Base-by-base conservation (phyloP, 169 alveolate genomes). In the Plasmodium falciparum region DNA sequence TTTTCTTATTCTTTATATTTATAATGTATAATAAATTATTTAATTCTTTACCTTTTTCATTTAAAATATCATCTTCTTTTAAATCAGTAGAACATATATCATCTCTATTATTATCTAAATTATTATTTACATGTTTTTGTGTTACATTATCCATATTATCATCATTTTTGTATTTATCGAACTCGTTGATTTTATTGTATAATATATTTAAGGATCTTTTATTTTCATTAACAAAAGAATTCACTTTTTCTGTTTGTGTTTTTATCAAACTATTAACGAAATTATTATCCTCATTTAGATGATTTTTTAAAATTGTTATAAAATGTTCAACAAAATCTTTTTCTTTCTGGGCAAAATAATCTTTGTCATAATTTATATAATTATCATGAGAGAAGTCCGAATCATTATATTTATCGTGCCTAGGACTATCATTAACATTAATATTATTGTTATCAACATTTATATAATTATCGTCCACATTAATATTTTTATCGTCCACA, bases 1-100 rank as follows among this genome's bases (percentile, higher is more conserved):
- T 83, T 17, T 83, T 70, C 33, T 56, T 17, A 39, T 83, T 83
- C 71, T 70, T 67, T 11, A 45, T 70, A 43, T 70, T 69, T 54
- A 83, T 67, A 15, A 70, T 11, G 33, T 56, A 62, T 59, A 83
- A 20, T 1, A 83, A 54, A 6, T 67, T 83, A 63, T 49, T 52
- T 11, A 83, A 20, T 24, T 78, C 71, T 22, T 61, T 45, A 50
- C 50, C 90, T n/a, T 67, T 15, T 22, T 58, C 65, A 12, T 80
- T 73, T 24, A 52, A 12, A 45, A 2, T 22, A 5, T 17, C 17
- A n/a, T 24, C 70, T 13, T 12, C 47, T 1, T 76, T 56, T 24
- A 2, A 54, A 65, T 17, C 80, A 15, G 43, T 15, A 52, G 33
- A 17, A 17, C 49, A 20, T 33, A 9, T 56, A 26, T 24, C 43